Percentiles rank a stretch among this genome's conserved stretches.
Conservation (phyloP, 306 rosid genomes). For the Vicia faba region DNA sequence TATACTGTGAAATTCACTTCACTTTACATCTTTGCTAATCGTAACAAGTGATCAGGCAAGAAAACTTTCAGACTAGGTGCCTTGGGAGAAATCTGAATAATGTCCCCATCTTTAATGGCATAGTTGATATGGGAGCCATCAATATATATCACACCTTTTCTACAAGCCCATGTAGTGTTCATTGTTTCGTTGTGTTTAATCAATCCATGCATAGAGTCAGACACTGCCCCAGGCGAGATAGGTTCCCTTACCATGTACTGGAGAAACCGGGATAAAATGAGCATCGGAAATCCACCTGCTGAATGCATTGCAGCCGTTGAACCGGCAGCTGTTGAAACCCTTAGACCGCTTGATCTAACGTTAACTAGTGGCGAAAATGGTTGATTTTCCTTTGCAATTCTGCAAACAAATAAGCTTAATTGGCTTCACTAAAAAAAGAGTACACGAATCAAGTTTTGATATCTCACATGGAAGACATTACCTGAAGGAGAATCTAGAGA, state of each 20-base stretch:
- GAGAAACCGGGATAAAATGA: conserved; percentile 67
- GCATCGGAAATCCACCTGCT: conserved; percentile 83
- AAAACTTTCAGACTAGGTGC: conserved; percentile 77
- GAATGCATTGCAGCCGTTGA: conserved; percentile 96
- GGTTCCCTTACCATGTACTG: conserved; percentile 98
- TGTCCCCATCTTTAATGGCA: conserved; percentile 60
- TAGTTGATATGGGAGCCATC: conserved; percentile 75
- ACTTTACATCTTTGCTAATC: conserved; percentile 16
- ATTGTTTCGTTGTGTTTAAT: conserved; percentile 53
- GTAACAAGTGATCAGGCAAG: conserved; percentile 55
- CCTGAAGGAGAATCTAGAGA: conserved; percentile 83
- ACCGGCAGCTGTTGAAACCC: conserved; percentile 90
- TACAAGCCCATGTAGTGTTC: conserved; percentile 59
- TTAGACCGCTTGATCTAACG: conserved; percentile 86
- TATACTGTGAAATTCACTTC: conserved; percentile 30
- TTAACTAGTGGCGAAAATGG: conserved; percentile 51
- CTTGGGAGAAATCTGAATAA: conserved; percentile 62
- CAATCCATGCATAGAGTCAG: conserved; percentile 62
- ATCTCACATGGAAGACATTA: conserved; percentile 35
- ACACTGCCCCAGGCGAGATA: conserved; percentile 46
- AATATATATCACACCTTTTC: conserved; percentile 61
- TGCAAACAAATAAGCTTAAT: conserved; percentile 44
- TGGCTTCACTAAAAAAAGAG: not conserved
- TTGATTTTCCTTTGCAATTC: conserved; percentile 57
- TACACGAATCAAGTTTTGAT: conserved; percentile 7